phyloP scores from a whole-genome alignment of 176 grass and related monocot species.

The Echinochloa phyllopogon region DNA sequence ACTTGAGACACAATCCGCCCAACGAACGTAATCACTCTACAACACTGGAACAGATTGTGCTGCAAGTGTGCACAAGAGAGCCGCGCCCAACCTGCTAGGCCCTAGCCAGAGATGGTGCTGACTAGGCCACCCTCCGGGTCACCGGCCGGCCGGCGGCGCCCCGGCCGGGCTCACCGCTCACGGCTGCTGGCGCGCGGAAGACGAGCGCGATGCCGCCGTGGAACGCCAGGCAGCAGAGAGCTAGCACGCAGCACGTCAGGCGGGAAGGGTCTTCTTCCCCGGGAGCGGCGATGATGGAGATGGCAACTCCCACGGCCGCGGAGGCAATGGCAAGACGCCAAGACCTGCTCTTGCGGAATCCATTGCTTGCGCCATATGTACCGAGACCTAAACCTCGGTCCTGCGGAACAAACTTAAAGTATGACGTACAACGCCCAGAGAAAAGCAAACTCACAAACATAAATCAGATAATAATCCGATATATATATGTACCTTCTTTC shows the following conservation, averaged over 20 bases:
- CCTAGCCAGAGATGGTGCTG: not conserved
- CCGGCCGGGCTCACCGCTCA: too few species aligned
- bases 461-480: too few species aligned
- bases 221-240: not conserved
- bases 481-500: too few species aligned
- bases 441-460: too few species aligned
- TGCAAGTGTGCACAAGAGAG: not conserved
- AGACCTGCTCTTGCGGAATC: not conserved
- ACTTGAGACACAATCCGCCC: too few species aligned
- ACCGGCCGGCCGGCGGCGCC: too few species aligned
- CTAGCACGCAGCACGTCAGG: not conserved
- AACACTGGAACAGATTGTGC: too few species aligned
- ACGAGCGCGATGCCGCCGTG: not conserved
- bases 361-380: not conserved
- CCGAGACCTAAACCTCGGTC: too few species aligned
- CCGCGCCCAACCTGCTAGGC: not conserved
- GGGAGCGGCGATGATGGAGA: too few species aligned
- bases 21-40: too few species aligned
- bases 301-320: not conserved
- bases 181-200: not conserved
- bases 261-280: not conserved
- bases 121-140: not conserved
- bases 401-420: too few species aligned
- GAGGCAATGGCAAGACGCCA: not conserved
- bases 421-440: too few species aligned